These are phyloP conservation scores for Fusarium liriodendri DNA, from an alignment of 2,329 filamentous ascomycete genomes.

Conservation along the genomic window DNA sequence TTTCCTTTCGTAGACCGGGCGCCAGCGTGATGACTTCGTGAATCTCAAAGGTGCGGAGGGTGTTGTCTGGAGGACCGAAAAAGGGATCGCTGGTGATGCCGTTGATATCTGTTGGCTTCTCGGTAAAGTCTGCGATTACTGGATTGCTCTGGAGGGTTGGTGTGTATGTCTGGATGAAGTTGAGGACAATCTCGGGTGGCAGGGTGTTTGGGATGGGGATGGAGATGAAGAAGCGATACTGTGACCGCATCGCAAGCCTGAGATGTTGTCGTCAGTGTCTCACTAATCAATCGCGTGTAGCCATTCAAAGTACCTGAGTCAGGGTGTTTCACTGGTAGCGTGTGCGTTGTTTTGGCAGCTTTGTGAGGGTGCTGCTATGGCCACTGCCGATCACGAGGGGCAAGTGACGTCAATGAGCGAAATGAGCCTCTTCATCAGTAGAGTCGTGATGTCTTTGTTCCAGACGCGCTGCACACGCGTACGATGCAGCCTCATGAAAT, in stretches of 20 bases:
- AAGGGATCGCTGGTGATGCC: constrained; percentile 20
- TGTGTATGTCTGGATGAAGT: constrained; percentile 27
- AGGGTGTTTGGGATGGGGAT: constrained; percentile 26
- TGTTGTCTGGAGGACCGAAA: constrained; percentile 18
- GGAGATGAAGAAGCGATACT: constrained; percentile 19
- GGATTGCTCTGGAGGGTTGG: constrained; percentile 22
- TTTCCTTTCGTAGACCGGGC: constrained; percentile 18
- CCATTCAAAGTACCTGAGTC: background rate
- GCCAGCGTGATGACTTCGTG: constrained; percentile 10
- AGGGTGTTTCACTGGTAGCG: background rate
- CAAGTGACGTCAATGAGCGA: background rate
- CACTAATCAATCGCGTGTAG: background rate
- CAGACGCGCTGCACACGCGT: background rate
- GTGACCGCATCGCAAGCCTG: constrained; percentile 24
- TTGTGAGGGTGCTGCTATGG: background rate
- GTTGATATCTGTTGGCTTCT: constrained; percentile 11
- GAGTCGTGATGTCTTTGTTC: background rate
- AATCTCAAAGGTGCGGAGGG: constrained; percentile 11
- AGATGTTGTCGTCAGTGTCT: background rate
- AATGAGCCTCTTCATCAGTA: background rate
- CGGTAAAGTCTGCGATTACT: constrained; percentile 13
- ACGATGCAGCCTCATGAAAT: background rate
- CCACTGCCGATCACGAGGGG: background rate
- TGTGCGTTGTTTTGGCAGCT: background rate
- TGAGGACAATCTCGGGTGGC: constrained; percentile 29